phyloP scores from a whole-genome alignment of 805 yeast species.

The Ascoidea tarda region DNA sequence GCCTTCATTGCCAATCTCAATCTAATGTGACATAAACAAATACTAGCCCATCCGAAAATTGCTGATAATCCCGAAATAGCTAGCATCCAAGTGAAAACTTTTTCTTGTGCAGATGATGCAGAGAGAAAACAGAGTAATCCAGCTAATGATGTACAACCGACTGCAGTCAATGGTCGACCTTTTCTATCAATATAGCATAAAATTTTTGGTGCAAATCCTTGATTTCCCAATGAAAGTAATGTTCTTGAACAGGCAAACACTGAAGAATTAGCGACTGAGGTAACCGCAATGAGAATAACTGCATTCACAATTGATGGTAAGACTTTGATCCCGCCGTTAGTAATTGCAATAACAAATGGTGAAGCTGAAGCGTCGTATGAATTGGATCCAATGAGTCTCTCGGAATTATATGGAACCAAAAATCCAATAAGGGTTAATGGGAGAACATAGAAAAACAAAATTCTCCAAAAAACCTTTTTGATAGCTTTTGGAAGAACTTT shows the following conservation, averaged over 20 bases:
- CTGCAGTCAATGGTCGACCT: slow-evolving; percentile 55
- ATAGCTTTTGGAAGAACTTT: slow-evolving; percentile 56
- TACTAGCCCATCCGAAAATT: slow-evolving; percentile 49
- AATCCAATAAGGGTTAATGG: slow-evolving; percentile 45
- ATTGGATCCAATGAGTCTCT: slow-evolving; percentile 29
- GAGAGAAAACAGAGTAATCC: slow-evolving; percentile 48
- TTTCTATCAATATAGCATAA: slow-evolving; percentile 48
- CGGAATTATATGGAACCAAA: slow-evolving; percentile 53
- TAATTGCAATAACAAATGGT: slow-evolving; percentile 66
- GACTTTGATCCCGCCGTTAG: slow-evolving; percentile 47
- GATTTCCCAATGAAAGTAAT: slow-evolving; percentile 45
- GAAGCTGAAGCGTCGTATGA: slow-evolving; percentile 53
- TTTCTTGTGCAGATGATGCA: slow-evolving; percentile 35
- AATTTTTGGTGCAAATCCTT: slow-evolving; percentile 46
- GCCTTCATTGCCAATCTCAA: slow-evolving; percentile 47
- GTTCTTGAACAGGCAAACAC: slow-evolving; percentile 60
- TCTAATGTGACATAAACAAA: slow-evolving; percentile 44
- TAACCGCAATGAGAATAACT: slow-evolving; percentile 49
- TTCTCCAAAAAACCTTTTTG: slow-evolving; percentile 77
- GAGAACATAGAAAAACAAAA: slow-evolving; percentile 52
- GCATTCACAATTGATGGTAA: slow-evolving; percentile 55
- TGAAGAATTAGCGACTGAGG: slow-evolving; percentile 64
- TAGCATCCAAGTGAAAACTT: slow-evolving; percentile 49
- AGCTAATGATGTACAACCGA: slow-evolving; percentile 32
- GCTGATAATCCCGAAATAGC: slow-evolving; percentile 53